Evolutionary conservation across 2,329 filamentous ascomycete species (phyloP).

Genomic region (Diaporthe longicolla): DNA sequence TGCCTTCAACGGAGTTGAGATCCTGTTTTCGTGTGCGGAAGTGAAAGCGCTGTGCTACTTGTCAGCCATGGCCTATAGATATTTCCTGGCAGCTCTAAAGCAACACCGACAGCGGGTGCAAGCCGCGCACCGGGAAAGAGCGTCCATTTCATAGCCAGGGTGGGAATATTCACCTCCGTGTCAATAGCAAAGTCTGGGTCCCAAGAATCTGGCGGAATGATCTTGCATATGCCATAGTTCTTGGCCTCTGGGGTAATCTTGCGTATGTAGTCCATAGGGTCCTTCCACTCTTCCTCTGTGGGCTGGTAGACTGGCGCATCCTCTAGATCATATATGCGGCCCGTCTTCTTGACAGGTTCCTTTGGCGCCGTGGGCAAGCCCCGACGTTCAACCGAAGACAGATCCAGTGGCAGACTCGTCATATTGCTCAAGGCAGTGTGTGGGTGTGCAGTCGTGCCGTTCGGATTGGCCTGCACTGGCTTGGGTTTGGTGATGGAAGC

Average conservation of each 20-base stretch:
- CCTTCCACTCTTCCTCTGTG: slow-evolving; percentile 93
- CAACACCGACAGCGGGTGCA: neutral
- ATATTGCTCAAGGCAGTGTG: slow-evolving; percentile 69
- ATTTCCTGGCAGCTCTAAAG: no score
- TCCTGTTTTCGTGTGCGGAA: slow-evolving; percentile 97
- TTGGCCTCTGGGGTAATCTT: slow-evolving; percentile 90
- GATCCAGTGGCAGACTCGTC: slow-evolving; percentile 77
- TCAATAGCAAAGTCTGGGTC: slow-evolving; percentile 96
- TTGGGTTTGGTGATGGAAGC: slow-evolving; percentile 62
- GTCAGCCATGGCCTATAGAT: slow-evolving; percentile 24
- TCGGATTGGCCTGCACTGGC: slow-evolving; percentile 65
- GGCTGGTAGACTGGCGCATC: slow-evolving; percentile 94
- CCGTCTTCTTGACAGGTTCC: slow-evolving; percentile 82
- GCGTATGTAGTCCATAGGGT: slow-evolving; percentile 92
- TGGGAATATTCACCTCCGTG: slow-evolving; percentile 79
- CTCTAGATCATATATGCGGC: slow-evolving; percentile 84
- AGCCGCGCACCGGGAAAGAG: no score
- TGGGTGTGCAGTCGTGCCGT: slow-evolving; percentile 62
- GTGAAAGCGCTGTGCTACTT: slow-evolving; percentile 82
- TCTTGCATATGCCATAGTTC: slow-evolving; percentile 93
- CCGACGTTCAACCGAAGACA: slow-evolving; percentile 91
- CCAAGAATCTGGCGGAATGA: slow-evolving; percentile 94
- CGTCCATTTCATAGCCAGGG: neutral
- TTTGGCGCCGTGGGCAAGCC: slow-evolving; percentile 83
- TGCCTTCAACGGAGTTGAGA: slow-evolving; percentile 97